Percentiles rank a stretch among this genome's conserved stretches.
Conservation (phyloP, 495 filamentous ascomycete genomes). For the Aspergillus affinis region DNA sequence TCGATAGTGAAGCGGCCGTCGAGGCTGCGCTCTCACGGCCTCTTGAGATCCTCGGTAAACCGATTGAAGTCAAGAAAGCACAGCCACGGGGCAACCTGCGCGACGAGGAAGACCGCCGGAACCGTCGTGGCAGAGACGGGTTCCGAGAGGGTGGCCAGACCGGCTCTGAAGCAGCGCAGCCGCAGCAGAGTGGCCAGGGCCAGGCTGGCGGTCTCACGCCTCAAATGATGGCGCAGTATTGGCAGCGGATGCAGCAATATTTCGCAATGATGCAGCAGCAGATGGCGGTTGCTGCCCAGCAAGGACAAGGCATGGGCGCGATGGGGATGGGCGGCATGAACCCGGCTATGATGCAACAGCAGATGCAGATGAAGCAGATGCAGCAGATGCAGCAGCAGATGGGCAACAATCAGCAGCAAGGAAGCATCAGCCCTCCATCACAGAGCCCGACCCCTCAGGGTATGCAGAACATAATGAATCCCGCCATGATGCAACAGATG, state of each 20-base stretch:
- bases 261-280: conserved; percentile 90
- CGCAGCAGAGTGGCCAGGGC: conserved; percentile 50
- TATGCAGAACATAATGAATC: conserved; percentile 56
- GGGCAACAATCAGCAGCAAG: conserved; percentile 40
- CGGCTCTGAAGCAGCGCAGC: conserved; percentile 41
- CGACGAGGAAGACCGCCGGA: conserved; percentile 71
- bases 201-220: conserved; percentile 72
- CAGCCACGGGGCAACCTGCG: conserved; percentile 94
- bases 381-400: conserved; percentile 63
- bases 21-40: conserved; percentile 82
- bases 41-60: conserved; percentile 88
- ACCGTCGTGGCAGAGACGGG: conserved; percentile 53
- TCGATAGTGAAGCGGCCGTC: conserved; percentile 93
- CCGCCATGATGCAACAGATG: conserved; percentile 75
- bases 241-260: conserved; percentile 96
- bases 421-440: conserved; percentile 48
- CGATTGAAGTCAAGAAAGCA: conserved; percentile 97
- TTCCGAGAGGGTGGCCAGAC: conserved; percentile 57
- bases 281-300: conserved; percentile 48
- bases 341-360: conserved; percentile 78
- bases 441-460: conserved; percentile 41
- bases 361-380: conserved; percentile 81
- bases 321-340: conserved; percentile 74
- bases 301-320: conserved; percentile 47
- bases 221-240: conserved; percentile 96